Conservation (phyloP, 352 stramenopile genomes). For the Phytophthora niederhauseri region DNA sequence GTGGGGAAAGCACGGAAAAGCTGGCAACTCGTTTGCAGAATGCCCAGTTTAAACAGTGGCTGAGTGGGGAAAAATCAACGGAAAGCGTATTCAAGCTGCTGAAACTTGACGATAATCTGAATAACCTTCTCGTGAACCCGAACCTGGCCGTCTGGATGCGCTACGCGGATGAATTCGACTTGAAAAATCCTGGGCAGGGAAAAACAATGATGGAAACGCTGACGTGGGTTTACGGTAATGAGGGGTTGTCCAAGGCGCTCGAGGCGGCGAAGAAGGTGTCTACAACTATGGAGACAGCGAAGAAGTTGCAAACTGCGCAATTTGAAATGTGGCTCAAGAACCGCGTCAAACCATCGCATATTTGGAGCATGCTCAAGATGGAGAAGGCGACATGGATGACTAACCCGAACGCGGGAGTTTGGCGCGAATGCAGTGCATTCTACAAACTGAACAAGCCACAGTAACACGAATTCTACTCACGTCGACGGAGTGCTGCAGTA, state of each 20-base stretch:
- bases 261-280: slow-evolving; percentile 8
- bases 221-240: not conserved
- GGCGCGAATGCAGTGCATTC: slow-evolving; percentile 3
- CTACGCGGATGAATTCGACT: too few species aligned
- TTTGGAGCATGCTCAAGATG: slow-evolving; percentile 17
- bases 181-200: not conserved
- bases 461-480: too few species aligned
- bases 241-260: slow-evolving; percentile 8
- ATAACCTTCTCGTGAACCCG: too few species aligned
- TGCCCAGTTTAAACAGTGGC: too few species aligned
- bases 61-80: too few species aligned
- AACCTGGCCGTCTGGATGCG: too few species aligned
- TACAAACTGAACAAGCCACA: slow-evolving; percentile 10
- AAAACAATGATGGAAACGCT: slow-evolving; percentile 1
- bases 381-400: slow-evolving; percentile 6
- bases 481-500: too few species aligned
- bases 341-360: not conserved
- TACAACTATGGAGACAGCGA: not conserved
- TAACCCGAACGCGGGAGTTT: not conserved
- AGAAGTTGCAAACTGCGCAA: slow-evolving; percentile 6
- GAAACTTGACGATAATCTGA: too few species aligned
- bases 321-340: slow-evolving; percentile 12
- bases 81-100: too few species aligned
- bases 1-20: too few species aligned
- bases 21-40: too few species aligned